A percentile compares a stretch with the other conserved stretches of the same genome.
phyloP scores from a whole-genome alignment of 345 rosid genomes.

The Firmiana major region DNA sequence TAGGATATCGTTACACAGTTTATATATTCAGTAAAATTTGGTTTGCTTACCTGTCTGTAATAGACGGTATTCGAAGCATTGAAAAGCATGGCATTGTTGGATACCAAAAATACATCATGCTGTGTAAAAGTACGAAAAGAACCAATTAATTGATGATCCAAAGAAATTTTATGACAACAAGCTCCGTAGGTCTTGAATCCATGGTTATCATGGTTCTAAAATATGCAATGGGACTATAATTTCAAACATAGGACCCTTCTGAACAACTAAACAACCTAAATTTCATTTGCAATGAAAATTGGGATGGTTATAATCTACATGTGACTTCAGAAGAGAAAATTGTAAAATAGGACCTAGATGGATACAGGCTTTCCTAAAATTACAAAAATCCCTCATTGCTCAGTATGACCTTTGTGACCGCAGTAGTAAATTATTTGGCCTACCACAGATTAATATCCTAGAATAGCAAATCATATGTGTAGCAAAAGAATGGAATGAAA shows the following conservation, averaged over 20 bases:
- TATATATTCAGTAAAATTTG: not conserved
- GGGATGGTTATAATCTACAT: not conserved
- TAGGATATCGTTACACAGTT: slow-evolving; percentile 2
- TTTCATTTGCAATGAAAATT: not conserved
- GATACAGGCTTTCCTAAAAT: not conserved
- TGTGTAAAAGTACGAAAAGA: slow-evolving; percentile 10
- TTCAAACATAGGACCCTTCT: not conserved
- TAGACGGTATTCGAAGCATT: slow-evolving; percentile 31
- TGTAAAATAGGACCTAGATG: not conserved
- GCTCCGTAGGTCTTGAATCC: not conserved
- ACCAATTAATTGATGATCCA: slow-evolving; percentile 20
- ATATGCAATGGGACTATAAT: not conserved
- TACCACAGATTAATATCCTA: not conserved
- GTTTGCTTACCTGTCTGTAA: slow-evolving; percentile 25
- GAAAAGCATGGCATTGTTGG: slow-evolving; percentile 28
- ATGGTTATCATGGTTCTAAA: not conserved
- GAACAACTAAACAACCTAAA: not conserved
- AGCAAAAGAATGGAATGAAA: no score
- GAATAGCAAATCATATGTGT: not conserved
- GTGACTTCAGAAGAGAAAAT: not conserved
- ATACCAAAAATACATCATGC: slow-evolving; percentile 26
- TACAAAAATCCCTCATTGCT: not conserved
- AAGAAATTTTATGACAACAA: not conserved
- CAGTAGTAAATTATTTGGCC: not conserved
- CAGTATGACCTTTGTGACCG: not conserved